Evolutionary conservation across 2,329 filamentous ascomycete genomes (phyloP).

Genomic region (Monosporascus sp.): DNA sequence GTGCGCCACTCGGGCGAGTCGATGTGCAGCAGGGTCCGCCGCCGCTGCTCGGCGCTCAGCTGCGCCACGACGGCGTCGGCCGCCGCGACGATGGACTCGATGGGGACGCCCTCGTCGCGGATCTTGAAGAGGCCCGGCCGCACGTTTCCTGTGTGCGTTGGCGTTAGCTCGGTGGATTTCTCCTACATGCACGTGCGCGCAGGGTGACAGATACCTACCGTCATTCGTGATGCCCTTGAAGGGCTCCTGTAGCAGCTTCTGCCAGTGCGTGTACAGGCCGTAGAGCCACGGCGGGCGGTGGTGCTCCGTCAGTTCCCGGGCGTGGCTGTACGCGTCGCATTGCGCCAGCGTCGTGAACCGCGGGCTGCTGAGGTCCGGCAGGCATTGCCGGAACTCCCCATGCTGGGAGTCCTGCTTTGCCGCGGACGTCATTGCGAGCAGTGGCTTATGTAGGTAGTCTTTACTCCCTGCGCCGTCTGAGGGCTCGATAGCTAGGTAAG

Average conservation of each 20-base stretch:
- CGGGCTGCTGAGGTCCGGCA: conserved; percentile 55
- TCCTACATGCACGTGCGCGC: too few species aligned
- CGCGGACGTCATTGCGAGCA: conserved; percentile 7
- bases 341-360: conserved; percentile 59
- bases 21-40: conserved; percentile 52
- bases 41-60: conserved; percentile 43
- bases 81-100: conserved; percentile 48
- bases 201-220: conserved; percentile 35
- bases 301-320: conserved; percentile 51
- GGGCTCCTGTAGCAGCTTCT: conserved; percentile 55
- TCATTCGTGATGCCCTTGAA: conserved; percentile 67
- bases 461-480: neutral
- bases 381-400: conserved; percentile 46
- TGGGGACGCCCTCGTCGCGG: conserved; percentile 59
- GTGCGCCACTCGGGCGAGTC: conserved; percentile 68
- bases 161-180: too few species aligned
- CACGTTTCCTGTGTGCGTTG: conserved; percentile 36
- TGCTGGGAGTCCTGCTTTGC: conserved; percentile 9
- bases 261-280: conserved; percentile 54
- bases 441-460: too few species aligned
- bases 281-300: conserved; percentile 63
- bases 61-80: conserved; percentile 39
- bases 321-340: conserved; percentile 59
- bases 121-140: conserved; percentile 49
- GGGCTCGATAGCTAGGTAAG: neutral